These are phyloP conservation scores for Trichoderma breve DNA, from an alignment of 2,329 filamentous ascomycete genomes.

Conservation along the genomic window DNA sequence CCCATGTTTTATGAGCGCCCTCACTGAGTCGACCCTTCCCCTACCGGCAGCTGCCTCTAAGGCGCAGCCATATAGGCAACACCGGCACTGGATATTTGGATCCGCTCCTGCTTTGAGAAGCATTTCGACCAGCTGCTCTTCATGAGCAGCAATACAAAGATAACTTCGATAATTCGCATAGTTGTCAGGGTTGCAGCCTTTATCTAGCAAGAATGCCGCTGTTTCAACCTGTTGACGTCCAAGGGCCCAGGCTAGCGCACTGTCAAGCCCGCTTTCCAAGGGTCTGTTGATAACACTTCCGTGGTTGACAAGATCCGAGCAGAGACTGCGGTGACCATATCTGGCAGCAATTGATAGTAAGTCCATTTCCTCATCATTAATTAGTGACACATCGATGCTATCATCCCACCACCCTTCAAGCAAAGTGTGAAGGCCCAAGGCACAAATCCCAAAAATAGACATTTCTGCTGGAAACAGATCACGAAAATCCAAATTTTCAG, in stretches of 20 bases:
- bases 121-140: background rate
- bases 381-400: background rate
- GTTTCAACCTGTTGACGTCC: accelerated
- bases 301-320: background rate
- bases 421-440: background rate
- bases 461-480: background rate
- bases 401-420: conserved; percentile 3
- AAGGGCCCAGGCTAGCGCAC: background rate
- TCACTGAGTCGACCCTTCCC: background rate
- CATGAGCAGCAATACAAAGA: background rate
- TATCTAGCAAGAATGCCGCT: background rate
- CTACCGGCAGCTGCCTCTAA: background rate
- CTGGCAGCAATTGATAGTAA: background rate
- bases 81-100: background rate
- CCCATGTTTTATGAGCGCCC: background rate
- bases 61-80: background rate
- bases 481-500: too few species aligned
- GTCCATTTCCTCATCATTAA: background rate
- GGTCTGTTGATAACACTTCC: background rate
- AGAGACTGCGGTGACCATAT: background rate
- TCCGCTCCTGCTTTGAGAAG: background rate
- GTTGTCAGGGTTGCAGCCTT: background rate
- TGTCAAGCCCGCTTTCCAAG: accelerated
- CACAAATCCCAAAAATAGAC: background rate
- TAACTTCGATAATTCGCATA: accelerated